Conservation (phyloP, 129 eudicot genomes). For the Chrysanthemum lavandulifolium region DNA sequence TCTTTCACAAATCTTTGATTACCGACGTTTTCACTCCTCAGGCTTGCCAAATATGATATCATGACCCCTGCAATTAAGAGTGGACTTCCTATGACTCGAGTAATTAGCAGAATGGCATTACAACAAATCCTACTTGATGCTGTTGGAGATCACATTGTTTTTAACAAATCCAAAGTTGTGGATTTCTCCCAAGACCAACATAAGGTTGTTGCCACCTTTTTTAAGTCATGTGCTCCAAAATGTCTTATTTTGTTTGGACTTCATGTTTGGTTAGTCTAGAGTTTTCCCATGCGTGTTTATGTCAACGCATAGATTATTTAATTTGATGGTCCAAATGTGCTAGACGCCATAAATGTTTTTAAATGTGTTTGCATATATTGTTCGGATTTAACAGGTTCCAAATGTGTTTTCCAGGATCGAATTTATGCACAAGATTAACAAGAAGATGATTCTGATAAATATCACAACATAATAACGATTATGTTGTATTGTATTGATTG, state of each 20-base stretch:
- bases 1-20: background rate
- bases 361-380: background rate
- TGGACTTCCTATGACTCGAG: slow-evolving; percentile 44
- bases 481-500: no score
- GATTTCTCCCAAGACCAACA: slow-evolving; percentile 32
- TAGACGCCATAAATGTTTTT: no score
- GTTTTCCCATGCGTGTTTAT: background rate
- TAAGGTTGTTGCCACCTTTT: slow-evolving; percentile 21
- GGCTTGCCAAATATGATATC: slow-evolving; percentile 40
- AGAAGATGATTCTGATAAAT: no score
- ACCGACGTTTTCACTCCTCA: slow-evolving; percentile 12
- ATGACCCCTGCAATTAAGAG: slow-evolving; percentile 30
- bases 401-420: no score
- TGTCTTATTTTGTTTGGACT: background rate
- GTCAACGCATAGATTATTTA: background rate
- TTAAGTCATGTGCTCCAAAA: background rate
- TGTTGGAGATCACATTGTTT: slow-evolving; percentile 30
- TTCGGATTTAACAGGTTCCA: no score
- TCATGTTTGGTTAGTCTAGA: background rate
- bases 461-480: no score
- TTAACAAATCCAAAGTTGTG: slow-evolving; percentile 39
- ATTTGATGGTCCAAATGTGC: no score
- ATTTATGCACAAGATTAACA: no score
- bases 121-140: slow-evolving; percentile 38
- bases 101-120: slow-evolving; percentile 39